These are phyloP conservation scores for Phyllosticta capitalensis DNA, from an alignment of 2,329 filamentous ascomycete genomes.

Conservation along the genomic window DNA sequence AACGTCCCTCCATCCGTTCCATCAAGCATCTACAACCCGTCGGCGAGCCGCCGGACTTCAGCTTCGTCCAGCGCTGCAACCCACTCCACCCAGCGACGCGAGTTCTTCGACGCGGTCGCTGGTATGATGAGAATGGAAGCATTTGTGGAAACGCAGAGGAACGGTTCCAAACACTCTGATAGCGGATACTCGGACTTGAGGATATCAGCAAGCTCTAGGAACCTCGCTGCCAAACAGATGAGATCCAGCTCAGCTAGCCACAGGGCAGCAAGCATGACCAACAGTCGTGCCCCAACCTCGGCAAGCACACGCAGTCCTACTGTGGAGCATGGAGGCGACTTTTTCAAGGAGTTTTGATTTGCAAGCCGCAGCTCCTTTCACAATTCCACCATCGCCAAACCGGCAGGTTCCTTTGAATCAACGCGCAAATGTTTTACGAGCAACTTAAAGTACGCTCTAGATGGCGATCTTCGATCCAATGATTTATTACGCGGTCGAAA, in stretches of 20 bases:
- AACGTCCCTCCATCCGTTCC: slow-evolving; percentile 52
- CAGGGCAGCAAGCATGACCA: neutral
- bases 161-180: neutral
- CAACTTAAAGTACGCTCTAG: too few relatives aligned
- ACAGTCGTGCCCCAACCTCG: neutral
- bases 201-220: neutral
- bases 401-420: too few relatives aligned
- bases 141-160: slow-evolving; percentile 55
- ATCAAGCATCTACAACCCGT: slow-evolving; percentile 30
- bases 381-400: too few relatives aligned
- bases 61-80: slow-evolving; percentile 8
- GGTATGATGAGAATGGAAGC: slow-evolving; percentile 96
- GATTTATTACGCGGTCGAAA: too few relatives aligned
- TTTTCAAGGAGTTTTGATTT: neutral
- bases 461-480: too few relatives aligned
- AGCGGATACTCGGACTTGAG: neutral
- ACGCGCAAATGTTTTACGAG: too few relatives aligned
- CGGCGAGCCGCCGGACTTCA: slow-evolving; percentile 36
- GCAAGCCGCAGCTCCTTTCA: neutral
- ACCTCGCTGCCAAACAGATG: neutral
- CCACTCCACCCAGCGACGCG: slow-evolving; percentile 19
- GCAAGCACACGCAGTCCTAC: neutral
- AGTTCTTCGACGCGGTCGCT: slow-evolving; percentile 68
- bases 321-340: neutral
- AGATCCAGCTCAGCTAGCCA: neutral